Conservation (phyloP, 169 alveolate species). For the Amoebophrya sp. region DNA sequence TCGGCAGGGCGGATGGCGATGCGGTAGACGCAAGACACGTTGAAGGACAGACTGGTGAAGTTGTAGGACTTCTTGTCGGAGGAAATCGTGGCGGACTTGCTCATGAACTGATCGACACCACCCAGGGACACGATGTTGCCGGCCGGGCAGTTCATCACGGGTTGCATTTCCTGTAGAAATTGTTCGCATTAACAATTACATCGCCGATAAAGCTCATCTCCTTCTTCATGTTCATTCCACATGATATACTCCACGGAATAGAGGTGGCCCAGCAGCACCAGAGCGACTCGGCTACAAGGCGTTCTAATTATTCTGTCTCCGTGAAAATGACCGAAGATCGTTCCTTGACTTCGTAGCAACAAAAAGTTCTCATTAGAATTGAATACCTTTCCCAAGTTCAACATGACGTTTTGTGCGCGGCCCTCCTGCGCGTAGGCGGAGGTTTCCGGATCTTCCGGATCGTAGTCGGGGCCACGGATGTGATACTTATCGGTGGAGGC, state of each 20-base stretch:
- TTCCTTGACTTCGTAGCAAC: neutral
- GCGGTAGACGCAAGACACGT: conserved; percentile 98
- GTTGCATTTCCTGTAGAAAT: conserved; percentile 27
- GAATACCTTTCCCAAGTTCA: conserved; percentile 25
- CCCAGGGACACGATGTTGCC: conserved; percentile 98
- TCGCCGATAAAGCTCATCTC: neutral
- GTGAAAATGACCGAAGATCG: neutral
- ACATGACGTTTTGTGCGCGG: neutral
- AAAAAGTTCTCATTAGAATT: neutral
- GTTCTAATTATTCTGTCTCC: conserved; percentile 30
- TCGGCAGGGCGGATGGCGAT: conserved; percentile 98
- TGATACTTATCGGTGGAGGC: conserved; percentile 87
- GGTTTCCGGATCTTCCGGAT: conserved; percentile 43
- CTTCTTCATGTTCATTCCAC: neutral
- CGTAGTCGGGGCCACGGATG: conserved; percentile 58
- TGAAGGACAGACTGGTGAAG: conserved; percentile 97
- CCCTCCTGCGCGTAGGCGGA: conserved; percentile 3
- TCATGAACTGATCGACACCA: conserved; percentile 96
- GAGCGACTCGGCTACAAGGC: neutral
- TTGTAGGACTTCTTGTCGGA: conserved; percentile 91
- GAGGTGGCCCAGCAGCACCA: neutral
- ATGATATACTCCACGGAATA: neutral
- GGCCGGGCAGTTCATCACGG: conserved; percentile 44
- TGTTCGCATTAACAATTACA: neutral
- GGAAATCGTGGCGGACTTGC: conserved; percentile 96